These are phyloP conservation scores for Eleusine coracana DNA, from an alignment of 176 grass and related monocot species.

Conservation along the genomic window DNA sequence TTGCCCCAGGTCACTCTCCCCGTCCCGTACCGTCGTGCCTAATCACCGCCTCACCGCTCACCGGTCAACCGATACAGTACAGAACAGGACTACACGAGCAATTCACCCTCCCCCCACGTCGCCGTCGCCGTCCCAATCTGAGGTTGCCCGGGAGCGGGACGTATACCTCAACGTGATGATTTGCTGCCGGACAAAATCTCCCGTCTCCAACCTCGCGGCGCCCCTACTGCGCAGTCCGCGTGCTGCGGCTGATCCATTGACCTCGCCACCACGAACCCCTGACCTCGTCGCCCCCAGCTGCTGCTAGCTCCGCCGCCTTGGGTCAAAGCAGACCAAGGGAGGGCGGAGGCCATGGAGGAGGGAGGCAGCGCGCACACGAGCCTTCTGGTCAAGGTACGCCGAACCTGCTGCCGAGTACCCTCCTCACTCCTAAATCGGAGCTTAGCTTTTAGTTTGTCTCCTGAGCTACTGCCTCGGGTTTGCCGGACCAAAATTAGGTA, in stretches of 20 bases:
- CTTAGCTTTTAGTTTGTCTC: not conserved
- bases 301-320: not conserved
- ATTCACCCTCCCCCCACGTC: too few species aligned
- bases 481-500: not conserved
- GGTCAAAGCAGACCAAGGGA: not conserved
- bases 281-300: not conserved
- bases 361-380: slow-evolving; percentile 12
- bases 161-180: not conserved
- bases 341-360: slow-evolving; percentile 45
- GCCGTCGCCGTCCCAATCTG: too few species aligned
- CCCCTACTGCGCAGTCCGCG: not conserved
- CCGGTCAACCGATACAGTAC: too few species aligned
- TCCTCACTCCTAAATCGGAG: not conserved
- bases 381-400: slow-evolving; percentile 41
- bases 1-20: too few species aligned
- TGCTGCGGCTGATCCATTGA: not conserved
- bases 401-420: not conserved
- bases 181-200: not conserved
- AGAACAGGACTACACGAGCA: too few species aligned
- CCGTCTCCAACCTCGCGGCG: too few species aligned
- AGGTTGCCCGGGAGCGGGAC: too few species aligned
- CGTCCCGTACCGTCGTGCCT: too few species aligned
- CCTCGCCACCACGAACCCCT: not conserved
- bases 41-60: too few species aligned
- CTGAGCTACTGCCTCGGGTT: not conserved